Base-by-base conservation (phyloP, 257 asterid genomes). In the Ilex asprella region DNA sequence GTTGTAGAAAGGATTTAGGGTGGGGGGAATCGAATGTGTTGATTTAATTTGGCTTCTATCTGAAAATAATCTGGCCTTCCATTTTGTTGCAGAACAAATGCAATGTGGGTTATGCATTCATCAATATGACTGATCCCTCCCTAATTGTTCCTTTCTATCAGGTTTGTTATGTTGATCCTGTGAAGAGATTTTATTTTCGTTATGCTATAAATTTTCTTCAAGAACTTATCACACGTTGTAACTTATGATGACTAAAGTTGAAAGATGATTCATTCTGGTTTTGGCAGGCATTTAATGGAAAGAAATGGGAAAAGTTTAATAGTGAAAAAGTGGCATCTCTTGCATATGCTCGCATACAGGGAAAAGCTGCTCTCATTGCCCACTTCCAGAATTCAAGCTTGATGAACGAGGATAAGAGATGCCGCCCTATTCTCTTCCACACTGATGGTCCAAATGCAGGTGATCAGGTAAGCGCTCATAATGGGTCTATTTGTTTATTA, bases 361-460 rank as follows among this genome's bases (percentile, higher is more conserved):
- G 99, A 58, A 89, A 89, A 79, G 67, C 91, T 64, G 97, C 99
- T 39, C 96, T 93, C 68, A 73, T 93, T 78, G 94, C 99, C 11
- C 99, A 93, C 70, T 93, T 89, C 79, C 99, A 89, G 86, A 93
- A 93, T 70, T 93, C 97, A 60, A 93, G 99, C 86, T 78, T 93
- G 87, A 93, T 93, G 99, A 93, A 87, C 67, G 99, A 93, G 78
- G 99, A 93, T 77, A 93, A 93, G 81, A 81, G 99, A 64, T 93
- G 99, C 67, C 93, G 99, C 51, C 99, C 97, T 51, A 89, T 93
- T 51, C 97, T 93, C 65, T 89, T 93, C 79, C 96, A 87, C 66
- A 87, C 99, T 16, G 96, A 93, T 76, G 99, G 99, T 75, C 99
- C 95, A n/a, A 89, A 93, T 78, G 99, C 99, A 16, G 99, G 99